Evolutionary conservation across 768 basidiomycete genomes (phyloP), one percentile per base, ranked within the genome.

Genomic region (Macrocybe gigantea): DNA sequence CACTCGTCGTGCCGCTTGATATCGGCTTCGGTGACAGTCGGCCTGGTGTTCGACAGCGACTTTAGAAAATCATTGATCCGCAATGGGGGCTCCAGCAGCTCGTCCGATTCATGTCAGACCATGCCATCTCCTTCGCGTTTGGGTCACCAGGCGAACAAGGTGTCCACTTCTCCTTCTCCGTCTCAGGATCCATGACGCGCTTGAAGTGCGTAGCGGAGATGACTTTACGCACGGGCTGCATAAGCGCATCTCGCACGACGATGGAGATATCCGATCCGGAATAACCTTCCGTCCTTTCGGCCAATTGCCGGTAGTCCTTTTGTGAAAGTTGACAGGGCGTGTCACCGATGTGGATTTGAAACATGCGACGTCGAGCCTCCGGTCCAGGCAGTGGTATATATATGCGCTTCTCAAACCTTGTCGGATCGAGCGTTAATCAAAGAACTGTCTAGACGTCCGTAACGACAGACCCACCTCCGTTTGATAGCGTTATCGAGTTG

Each of bases 221-320:
- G 39, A 99, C 92, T 63, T 99, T 98, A 45, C 95, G 83, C 10
- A 99, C 90, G 1, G 95, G 95, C 62, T 98, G 94, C 95, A 98
- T 99, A 53, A 99, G 77, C 0, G 95, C 94, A 60, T 98, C 95
- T 48, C 93, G 85, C 22, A 97, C 95, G 44, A 95, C 75, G 53
- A 94, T 87, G 2, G 94, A 82, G 44, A 99, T 93, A 69, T 98
- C 95, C 6, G 91, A 93, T 6, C 95, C 95, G 31, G 93, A 92
- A 64, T 90, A 96, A 0, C 94, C 93, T 14, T 96, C 92, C 0
- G 96, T 98, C 59, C 75, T 79, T 9, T 91, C 82, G 2, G 91
- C 96, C 1, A 99, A 75, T 22, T 66, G 57, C 32, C 85, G 81
- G 64, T 85, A 95, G 58, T 98, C 94, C 57, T 85, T 81, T 32